phyloP scores from a whole-genome alignment of 1,284 basidiomycete species.

The Puccinia brachypodii region DNA sequence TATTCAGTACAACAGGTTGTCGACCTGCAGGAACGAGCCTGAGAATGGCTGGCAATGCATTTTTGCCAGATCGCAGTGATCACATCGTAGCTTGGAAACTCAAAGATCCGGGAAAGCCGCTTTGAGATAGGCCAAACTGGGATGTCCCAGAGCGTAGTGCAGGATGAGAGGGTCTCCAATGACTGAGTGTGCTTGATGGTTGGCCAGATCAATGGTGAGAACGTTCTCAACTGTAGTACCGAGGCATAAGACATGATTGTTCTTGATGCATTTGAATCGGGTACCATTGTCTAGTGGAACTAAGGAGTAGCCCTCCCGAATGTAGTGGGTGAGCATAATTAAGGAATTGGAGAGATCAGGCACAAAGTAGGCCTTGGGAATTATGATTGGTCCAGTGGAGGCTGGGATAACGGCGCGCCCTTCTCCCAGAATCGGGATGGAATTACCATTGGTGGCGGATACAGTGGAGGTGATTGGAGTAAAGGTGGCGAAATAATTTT shows the following conservation, averaged over 20 bases:
- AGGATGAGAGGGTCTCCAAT: not conserved
- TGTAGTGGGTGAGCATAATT: not conserved
- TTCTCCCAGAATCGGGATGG: not conserved
- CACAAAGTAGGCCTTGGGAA: not conserved
- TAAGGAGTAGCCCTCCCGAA: not conserved
- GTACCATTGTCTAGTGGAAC: not conserved
- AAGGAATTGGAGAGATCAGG: too few species aligned
- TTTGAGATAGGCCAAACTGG: not conserved
- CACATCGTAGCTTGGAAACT: not conserved
- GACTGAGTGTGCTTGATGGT: not conserved
- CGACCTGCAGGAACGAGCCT: not conserved
- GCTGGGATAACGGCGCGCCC: not conserved
- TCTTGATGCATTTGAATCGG: not conserved
- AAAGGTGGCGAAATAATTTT: not conserved
- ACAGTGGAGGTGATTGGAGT: not conserved
- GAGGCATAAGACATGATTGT: not conserved
- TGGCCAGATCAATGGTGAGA: not conserved
- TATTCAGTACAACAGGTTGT: not conserved
- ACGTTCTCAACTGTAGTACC: not conserved
- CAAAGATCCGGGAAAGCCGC: not conserved
- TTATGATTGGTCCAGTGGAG: not conserved
- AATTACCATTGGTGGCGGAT: not conserved
- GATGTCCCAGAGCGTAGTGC: not conserved
- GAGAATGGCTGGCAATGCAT: not conserved
- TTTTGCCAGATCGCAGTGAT: not conserved